Base-by-base conservation (phyloP, 306 rosid species). In the Lathyrus aphaca region DNA sequence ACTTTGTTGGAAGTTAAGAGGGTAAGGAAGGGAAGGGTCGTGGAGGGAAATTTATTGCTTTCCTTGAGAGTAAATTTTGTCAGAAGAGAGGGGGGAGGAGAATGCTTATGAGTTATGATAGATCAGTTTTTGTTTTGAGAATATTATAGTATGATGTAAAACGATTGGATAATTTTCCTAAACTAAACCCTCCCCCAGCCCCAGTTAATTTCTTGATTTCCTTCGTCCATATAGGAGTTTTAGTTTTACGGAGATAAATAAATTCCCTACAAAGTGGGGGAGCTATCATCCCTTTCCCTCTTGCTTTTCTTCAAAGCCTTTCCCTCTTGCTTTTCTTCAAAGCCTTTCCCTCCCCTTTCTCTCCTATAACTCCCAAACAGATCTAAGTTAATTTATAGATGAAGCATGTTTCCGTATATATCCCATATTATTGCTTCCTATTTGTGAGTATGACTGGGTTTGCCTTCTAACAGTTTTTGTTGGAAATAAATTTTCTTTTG, bases 401-500 rank as follows among this genome's bases (percentile, higher is more conserved):
- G 71, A 69, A 45, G 68, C 51, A 45, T 72, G 51, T 44, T 51
- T n/a, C 29, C 50, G 25, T 70, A 58, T 35, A 29, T 69, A 46
- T 69, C 25, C 46, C 25, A 23, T 69, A 35, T n/a, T 63, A 42
- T 44, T 48, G 23, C 64, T 61, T 55, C 38, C 44, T 29, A 29
- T 65, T 59, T 35, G 54, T 14, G 32, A 50, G 55, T 62, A 60
- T 9, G 65, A 23, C 12, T 5, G 39, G 8, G 30, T 75, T 68
- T 79, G 61, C 40, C 70, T 59, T 63, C 40, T 51, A 21, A 73
- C 40, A 59, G 35, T 64, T 72, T 35, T 58, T 66, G 62, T 48
- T 39, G 71, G 30, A 74, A 68, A 55, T 63, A 43, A 39, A 10
- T 72, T 50, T 61, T 58, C 60, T 60, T 45, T 27, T 76, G 35